These are phyloP conservation scores for Aspergillus eucalypticola DNA, from an alignment of 2,329 filamentous ascomycete genomes.

Conservation along the genomic window DNA sequence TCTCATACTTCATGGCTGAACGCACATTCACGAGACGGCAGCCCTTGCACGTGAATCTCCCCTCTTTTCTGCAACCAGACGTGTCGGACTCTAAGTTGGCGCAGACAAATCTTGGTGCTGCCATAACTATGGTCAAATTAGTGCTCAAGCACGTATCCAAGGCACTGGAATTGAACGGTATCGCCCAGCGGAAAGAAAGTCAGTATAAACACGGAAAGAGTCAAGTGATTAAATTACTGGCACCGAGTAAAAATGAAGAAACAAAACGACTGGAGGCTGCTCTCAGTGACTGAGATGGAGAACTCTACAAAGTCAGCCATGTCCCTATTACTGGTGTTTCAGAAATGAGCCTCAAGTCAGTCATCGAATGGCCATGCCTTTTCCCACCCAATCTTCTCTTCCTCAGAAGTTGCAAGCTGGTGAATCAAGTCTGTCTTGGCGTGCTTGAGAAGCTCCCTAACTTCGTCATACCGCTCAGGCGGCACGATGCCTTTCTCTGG, in stretches of 20 bases:
- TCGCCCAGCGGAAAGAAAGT: no score
- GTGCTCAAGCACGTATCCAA: no score
- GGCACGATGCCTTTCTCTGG: constrained; percentile 19
- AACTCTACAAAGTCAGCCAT: no score
- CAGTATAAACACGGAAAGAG: no score
- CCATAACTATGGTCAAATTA: background rate
- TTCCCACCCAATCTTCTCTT: constrained; percentile 16
- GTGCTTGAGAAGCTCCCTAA: constrained; percentile 14
- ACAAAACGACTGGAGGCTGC: no score
- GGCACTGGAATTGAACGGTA: no score
- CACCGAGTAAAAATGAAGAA: no score
- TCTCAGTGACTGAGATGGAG: no score
- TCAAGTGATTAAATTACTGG: no score
- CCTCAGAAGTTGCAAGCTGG: constrained; percentile 12
- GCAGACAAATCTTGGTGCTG: background rate
- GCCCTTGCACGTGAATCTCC: background rate
- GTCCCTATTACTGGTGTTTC: no score
- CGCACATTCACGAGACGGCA: constrained; percentile 6
- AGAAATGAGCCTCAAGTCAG: background rate
- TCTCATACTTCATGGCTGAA: background rate
- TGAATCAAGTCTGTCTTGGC: constrained; percentile 16
- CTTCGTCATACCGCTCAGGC: constrained; percentile 16
- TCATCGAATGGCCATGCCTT: constrained; percentile 35
- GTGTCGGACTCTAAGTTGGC: background rate
- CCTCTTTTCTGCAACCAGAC: background rate